A percentile compares a stretch with the other conserved stretches of the same genome.
These are phyloP conservation scores for Trichophaea hybrida DNA, from an alignment of 2,329 filamentous ascomycete species.

Conservation along the genomic window DNA sequence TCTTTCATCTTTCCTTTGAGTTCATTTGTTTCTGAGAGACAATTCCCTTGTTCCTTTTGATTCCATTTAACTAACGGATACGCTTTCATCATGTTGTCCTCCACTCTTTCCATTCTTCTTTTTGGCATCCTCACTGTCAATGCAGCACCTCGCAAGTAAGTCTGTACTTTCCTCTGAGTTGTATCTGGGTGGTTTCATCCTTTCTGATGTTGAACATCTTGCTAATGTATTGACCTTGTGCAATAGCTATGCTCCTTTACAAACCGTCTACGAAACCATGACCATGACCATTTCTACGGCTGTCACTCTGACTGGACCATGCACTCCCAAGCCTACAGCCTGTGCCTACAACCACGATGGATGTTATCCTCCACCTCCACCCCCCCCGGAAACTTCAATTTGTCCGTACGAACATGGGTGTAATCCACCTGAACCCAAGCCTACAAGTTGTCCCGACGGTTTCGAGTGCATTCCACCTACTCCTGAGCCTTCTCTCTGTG, in stretches of 20 bases:
- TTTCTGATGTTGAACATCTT: background rate
- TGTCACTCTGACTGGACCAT: background rate
- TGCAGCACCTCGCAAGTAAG: background rate
- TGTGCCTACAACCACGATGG: background rate
- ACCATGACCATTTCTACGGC: background rate
- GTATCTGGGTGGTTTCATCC: background rate
- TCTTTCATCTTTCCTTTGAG: background rate
- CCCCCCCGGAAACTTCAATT: background rate
- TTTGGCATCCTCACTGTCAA: background rate
- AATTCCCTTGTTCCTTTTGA: background rate
- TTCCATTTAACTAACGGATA: background rate
- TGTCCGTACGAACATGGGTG: background rate
- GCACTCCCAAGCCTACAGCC: background rate
- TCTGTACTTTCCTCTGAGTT: background rate
- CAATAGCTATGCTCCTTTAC: background rate
- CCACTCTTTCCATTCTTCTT: background rate
- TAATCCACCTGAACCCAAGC: background rate
- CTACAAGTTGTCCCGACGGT: background rate
- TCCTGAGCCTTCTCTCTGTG: background rate
- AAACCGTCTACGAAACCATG: background rate
- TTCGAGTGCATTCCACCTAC: too few species aligned
- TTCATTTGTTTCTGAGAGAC: background rate
- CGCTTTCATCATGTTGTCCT: background rate
- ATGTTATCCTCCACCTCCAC: background rate
- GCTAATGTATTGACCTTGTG: background rate